Conservation (phyloP, 108 stramenopile genomes). For the Cyclotella sp. region DNA sequence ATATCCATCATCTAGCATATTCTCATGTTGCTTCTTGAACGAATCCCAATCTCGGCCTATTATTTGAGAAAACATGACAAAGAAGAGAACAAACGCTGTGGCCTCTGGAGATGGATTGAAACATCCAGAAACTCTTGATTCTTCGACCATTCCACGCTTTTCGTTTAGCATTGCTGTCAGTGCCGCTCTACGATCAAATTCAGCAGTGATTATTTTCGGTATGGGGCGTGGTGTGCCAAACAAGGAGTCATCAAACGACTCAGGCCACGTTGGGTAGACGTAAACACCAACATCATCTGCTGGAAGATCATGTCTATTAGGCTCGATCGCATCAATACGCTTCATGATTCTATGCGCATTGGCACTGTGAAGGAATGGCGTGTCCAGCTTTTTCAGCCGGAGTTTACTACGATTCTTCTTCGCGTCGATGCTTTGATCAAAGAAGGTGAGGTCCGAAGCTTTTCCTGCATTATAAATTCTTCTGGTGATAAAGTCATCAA, state of each 20-base stretch:
- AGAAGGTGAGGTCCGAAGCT: conserved; percentile 81
- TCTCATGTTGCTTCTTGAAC: conserved; percentile 27
- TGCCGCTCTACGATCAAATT: conserved; percentile 85
- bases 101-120: conserved; percentile 67
- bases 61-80: conserved; percentile 71
- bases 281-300: conserved; percentile 47
- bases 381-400: conserved; percentile 70
- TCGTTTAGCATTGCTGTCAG: conserved; percentile 62
- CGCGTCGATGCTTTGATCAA: conserved; percentile 88
- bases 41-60: conserved; percentile 69
- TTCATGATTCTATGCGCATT: conserved; percentile 83
- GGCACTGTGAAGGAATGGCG: conserved; percentile 81
- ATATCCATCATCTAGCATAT: conserved; percentile 24
- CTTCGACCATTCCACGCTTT: conserved; percentile 31
- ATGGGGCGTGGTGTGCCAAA: conserved; percentile 79
- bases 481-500: conserved; percentile 89
- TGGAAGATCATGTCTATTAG: conserved; percentile 52
- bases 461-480: conserved; percentile 83
- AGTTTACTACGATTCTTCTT: conserved; percentile 83
- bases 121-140: conserved; percentile 43
- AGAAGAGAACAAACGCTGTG: conserved; percentile 83
- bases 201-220: conserved; percentile 82
- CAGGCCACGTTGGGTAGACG: conserved; percentile 80
- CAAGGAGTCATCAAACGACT: conserved; percentile 62
- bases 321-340: conserved; percentile 74